Evolutionary conservation across 2,329 filamentous ascomycete genomes (phyloP).

Genomic region (Ilyonectria destructans): DNA sequence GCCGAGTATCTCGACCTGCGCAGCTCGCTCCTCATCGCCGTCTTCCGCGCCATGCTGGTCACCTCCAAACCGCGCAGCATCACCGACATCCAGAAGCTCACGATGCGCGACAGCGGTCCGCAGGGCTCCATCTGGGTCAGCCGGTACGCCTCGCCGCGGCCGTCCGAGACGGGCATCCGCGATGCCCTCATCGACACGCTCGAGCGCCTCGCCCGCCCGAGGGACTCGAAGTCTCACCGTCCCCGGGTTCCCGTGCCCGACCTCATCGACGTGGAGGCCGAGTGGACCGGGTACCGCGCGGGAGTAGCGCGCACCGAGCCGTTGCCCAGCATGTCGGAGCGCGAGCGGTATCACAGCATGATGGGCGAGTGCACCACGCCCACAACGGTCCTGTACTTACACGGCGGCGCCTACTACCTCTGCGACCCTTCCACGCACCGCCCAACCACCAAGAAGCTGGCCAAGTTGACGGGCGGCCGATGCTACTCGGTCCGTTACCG

Average conservation of each 20-base stretch:
- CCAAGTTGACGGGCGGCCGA: constrained; percentile 77
- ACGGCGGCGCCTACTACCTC: constrained; percentile 83
- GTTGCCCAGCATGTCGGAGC: constrained; percentile 73
- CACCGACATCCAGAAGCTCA: constrained; percentile 74
- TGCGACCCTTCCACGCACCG: constrained; percentile 81
- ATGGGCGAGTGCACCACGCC: constrained; percentile 77
- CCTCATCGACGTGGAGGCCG: constrained; percentile 74
- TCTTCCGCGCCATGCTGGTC: constrained; percentile 78
- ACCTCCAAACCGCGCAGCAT: constrained; percentile 66
- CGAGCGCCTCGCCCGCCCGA: constrained; percentile 42
- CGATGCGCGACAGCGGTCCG: constrained; percentile 75
- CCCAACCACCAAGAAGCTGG: constrained; percentile 71
- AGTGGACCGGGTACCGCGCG: constrained; percentile 83
- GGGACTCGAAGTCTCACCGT: constrained; percentile 15
- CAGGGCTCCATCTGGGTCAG: constrained; percentile 89
- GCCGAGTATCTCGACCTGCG: constrained; percentile 85
- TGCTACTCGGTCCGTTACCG: constrained; percentile 83
- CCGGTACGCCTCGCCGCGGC: constrained; percentile 75
- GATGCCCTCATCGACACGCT: constrained; percentile 73
- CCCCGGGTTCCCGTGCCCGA: constrained; percentile 62
- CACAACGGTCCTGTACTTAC: constrained; percentile 80
- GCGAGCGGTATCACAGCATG: constrained; percentile 76
- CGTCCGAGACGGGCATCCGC: constrained; percentile 70
- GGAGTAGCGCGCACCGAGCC: constrained; percentile 65
- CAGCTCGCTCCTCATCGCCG: constrained; percentile 80